Evolutionary conservation across 805 yeast species (phyloP), one percentile per base, ranked within the genome.

Genomic region (Ogataea zsoltii): DNA sequence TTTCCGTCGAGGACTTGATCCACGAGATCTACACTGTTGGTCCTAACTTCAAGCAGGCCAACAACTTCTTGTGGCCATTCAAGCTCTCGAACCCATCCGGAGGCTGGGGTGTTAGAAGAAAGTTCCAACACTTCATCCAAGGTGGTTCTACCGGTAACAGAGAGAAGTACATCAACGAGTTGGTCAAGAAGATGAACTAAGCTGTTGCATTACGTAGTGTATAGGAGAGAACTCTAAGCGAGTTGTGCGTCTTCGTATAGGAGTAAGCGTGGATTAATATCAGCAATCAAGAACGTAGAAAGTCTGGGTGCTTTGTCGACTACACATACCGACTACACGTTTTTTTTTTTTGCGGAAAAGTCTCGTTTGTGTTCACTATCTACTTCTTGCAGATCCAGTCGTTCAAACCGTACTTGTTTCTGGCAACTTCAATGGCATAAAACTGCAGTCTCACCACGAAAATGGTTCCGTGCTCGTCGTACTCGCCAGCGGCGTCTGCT

Each of bases 101-200:
- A 78, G 96, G 96, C 76, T 89, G 95, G 96, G 92, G 96, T 81
- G 87, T 87, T 62, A 79, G 83, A 75, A 89, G 96, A 85, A 89
- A 89, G 83, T 89, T 89, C 95, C 83, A 83, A 80, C 96, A 89
- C 80, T 89, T 86, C 72, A 85, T 89, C 82, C 95, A 88, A 80
- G 96, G 96, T 82, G 96, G 96, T 85, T 85, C 94, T 80, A 83
- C 89, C 75, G 96, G 96, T 86, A 89, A 89, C 95, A 87, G 96
- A 79, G 96, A 89, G 80, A 84, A 88, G 69, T 85, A 80, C 88
- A 89, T 89, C 78, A 89, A 89, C 85, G 84, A 86, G 73, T 85
- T 89, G 76, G 88, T 88, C 71, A 87, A 88, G 81, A 85, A 88
- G 74, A 87, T 86, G 94, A 86, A 85, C 89, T 87, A 86, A 78